Evolutionary conservation across 441 rosid species (phyloP).

Genomic region (Raphanus hybrid): DNA sequence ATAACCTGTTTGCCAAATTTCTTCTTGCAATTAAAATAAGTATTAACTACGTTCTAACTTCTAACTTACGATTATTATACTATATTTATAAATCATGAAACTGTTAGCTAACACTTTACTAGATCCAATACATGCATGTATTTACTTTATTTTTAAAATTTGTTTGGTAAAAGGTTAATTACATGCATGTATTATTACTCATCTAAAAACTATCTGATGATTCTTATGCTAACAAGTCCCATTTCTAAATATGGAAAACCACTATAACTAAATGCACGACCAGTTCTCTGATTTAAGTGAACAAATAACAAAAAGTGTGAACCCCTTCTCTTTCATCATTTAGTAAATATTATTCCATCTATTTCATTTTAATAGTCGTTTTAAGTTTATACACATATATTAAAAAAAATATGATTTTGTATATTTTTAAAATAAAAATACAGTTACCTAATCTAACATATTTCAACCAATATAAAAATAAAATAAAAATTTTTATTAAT

Average conservation of each 20-base stretch:
- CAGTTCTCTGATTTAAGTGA: neutral
- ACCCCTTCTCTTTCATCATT: neutral
- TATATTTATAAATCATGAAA: neutral
- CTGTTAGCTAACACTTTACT: neutral
- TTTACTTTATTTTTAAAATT: no score
- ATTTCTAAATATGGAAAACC: constrained; percentile 1
- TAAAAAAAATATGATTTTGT: no score
- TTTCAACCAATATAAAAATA: no score
- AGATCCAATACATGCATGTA: neutral
- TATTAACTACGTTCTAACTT: neutral
- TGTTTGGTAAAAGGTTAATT: no score
- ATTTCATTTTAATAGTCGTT: no score
- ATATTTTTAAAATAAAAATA: no score
- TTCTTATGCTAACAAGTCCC: neutral
- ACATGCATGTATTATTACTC: neutral
- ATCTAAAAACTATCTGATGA: neutral
- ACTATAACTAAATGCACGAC: constrained; percentile 7
- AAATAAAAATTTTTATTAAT: no score
- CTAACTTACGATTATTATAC: neutral
- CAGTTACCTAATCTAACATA: no score
- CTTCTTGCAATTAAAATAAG: neutral
- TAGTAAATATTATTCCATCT: neutral
- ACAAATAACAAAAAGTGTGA: neutral
- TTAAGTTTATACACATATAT: no score
- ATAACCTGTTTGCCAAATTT: neutral